These are phyloP conservation scores for Phytophthora litchii DNA, from an alignment of 352 stramenopile genomes.

Conservation along the genomic window DNA sequence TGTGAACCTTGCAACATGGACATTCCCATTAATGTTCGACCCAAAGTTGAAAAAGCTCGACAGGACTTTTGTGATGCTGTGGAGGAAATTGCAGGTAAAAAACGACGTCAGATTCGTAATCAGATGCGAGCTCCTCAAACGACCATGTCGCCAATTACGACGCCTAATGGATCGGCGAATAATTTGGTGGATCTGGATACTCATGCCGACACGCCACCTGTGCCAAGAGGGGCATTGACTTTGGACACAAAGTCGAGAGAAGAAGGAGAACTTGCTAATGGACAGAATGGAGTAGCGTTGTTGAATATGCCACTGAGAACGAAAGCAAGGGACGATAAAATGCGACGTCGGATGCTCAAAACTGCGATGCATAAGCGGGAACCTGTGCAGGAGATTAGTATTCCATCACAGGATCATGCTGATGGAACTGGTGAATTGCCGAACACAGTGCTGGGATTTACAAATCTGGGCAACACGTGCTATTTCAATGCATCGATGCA, in stretches of 20 bases:
- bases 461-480: conserved; percentile 95
- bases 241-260: conserved; percentile 12
- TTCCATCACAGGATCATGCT: conserved; percentile 5
- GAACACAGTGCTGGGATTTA: conserved; percentile 65
- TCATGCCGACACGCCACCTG: conserved; percentile 14
- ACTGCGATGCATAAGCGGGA: conserved; percentile 18
- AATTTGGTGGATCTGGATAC: conserved; percentile 18
- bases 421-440: conserved; percentile 16
- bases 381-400: conserved; percentile 18
- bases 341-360: conserved; percentile 29
- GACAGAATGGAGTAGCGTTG: conserved; percentile 23
- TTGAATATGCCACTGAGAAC: conserved; percentile 40
- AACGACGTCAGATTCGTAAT: conserved; percentile 43
- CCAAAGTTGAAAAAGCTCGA: conserved; percentile 48
- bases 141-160: conserved; percentile 23
- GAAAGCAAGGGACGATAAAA: conserved; percentile 39
- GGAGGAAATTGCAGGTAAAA: conserved; percentile 58
- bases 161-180: conserved; percentile 27
- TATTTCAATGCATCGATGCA: conserved; percentile 93
- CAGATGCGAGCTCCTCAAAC: conserved; percentile 20
- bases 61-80: conserved; percentile 44
- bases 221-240: conserved; percentile 13
- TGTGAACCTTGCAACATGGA: conserved; percentile 59
- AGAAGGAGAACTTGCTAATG: not conserved
- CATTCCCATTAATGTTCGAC: conserved; percentile 34